phyloP scores from a whole-genome alignment of 2,329 filamentous ascomycete species.

The Fusarium foetens region DNA sequence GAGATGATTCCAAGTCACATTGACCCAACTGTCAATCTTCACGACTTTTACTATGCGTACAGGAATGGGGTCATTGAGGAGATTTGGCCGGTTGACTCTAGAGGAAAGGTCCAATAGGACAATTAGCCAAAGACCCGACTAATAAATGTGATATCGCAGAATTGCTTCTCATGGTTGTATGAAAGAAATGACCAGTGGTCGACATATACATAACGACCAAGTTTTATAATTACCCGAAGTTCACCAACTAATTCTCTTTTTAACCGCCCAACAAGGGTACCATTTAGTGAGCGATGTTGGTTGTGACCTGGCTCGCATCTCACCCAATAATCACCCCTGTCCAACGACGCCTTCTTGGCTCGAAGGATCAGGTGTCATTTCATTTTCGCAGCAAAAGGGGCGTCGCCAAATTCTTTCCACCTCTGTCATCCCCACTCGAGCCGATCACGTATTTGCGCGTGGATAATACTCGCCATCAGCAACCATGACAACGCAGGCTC shows the following conservation, averaged over 20 bases:
- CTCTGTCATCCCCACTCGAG: background rate
- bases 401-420: background rate
- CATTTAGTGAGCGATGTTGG: background rate
- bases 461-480: background rate
- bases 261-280: background rate
- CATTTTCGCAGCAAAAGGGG: background rate
- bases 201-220: too few relatives aligned
- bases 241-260: too few relatives aligned
- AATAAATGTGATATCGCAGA: background rate
- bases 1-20: constrained; percentile 40
- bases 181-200: background rate
- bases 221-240: background rate
- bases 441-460: background rate
- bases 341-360: background rate
- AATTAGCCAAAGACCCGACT: too few relatives aligned
- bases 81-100: constrained; percentile 30
- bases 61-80: constrained; percentile 18
- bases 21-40: constrained; percentile 34
- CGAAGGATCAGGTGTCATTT: background rate
- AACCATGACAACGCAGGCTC: background rate
- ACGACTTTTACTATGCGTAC: constrained; percentile 34
- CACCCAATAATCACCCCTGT: background rate
- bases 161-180: too few relatives aligned
- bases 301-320: background rate
- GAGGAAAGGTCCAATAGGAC: constrained; percentile 29